Evolutionary conservation across 805 yeast species (phyloP), one percentile per base, ranked within the genome.

Genomic region (Lipomyces yamadae): DNA sequence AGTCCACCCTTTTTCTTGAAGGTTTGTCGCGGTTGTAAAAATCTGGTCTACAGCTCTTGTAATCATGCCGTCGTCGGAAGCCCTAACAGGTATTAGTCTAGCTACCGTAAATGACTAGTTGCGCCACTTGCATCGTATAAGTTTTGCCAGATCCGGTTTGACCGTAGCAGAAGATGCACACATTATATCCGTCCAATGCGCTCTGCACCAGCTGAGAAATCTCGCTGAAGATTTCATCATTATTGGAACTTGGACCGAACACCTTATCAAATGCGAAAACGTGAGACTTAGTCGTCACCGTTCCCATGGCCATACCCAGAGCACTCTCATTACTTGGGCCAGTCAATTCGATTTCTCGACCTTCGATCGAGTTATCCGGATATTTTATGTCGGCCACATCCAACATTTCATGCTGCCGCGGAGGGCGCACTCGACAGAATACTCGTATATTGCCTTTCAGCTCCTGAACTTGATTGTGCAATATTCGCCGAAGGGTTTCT

Each of bases 101-200:
- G 15, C 18, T 7, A 15, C 8, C 48, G n/a, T 15, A 4, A n/a
- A 4, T 18, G 48, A 5, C 18, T 42, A 18, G n/a, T 42, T 24
- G 24, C 33, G 4, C 15, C 24, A 4, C 68, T 65, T 53, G 63
- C 98, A 94, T 95, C 0, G 99, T 95, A 76, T 79, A 88, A 0
- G 98, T 94, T 76, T 94, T 94, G 2, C 99, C 99, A 0, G 98
- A 89, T 0, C 95, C 97, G 0, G 99, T 95, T 77, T 94, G 99
- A 0, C 99, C 99, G 76, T 95, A 94, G 0, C 98, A 97, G 80
- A 94, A 92, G 1, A 95, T 91, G 77, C 98, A 92, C 2, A 92
- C 97, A 72, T 92, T 92, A 74, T 82, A 87, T 0, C 99, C 99
- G 77, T 94, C 96, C 13, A 93, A 76, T 0, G 96, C 87, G 80